A percentile compares a stretch with the other conserved stretches of the same genome.
Evolutionary conservation across 495 filamentous ascomycete species (phyloP).

Genomic region (Hypoxylon trugodes): DNA sequence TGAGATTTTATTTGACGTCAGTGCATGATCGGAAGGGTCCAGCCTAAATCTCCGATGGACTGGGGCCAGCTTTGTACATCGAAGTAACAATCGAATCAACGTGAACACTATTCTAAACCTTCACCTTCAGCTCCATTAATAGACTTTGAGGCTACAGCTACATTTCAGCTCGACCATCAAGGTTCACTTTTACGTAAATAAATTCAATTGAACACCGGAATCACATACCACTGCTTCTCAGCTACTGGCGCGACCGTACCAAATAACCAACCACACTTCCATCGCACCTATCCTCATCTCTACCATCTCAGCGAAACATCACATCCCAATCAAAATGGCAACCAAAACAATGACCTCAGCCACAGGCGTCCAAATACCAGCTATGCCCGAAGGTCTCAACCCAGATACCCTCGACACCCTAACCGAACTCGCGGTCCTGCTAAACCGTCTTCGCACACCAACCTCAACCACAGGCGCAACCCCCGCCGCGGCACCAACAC

Average conservation of each 20-base stretch:
- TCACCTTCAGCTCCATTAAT: constrained; percentile 12
- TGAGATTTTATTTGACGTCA: constrained; percentile 31
- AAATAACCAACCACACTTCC: background rate
- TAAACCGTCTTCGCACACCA: constrained; percentile 71
- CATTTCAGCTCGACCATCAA: constrained; percentile 26
- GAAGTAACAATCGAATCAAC: constrained; percentile 21
- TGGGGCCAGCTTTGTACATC: constrained; percentile 6
- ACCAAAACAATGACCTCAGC: constrained; percentile 47
- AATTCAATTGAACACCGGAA: background rate
- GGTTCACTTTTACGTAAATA: constrained; percentile 17
- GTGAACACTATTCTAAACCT: constrained; percentile 11
- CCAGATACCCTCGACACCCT: constrained; percentile 81
- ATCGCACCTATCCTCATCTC: background rate
- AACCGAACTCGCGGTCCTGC: constrained; percentile 79
- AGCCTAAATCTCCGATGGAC: constrained; percentile 12
- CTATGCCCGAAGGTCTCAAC: constrained; percentile 58
- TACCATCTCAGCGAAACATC: background rate
- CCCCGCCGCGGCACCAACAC: constrained; percentile 43
- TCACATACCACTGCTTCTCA: background rate
- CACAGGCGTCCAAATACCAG: constrained; percentile 32
- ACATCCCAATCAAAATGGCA: constrained; percentile 33
- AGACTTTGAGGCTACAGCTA: constrained; percentile 17
- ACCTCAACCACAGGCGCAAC: constrained; percentile 18
- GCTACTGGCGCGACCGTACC: no score
- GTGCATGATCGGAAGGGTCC: constrained; percentile 15